Conservation (phyloP, 2,329 filamentous ascomycete genomes). For the Zasmidium cellare region DNA sequence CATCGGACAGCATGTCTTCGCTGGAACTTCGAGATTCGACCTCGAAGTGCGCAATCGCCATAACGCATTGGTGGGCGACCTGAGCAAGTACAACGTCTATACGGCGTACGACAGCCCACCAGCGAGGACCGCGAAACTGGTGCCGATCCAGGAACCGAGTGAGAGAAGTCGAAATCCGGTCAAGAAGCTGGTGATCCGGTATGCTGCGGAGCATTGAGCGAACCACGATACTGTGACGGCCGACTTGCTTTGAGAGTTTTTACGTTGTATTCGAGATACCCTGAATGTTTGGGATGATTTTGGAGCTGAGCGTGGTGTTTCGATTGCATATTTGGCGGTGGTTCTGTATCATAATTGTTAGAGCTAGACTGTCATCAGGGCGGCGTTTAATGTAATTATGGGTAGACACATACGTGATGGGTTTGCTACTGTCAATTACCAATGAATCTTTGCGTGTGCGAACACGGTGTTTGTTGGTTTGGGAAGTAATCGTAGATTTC, state of each 20-base stretch:
- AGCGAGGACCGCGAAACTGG: slow-evolving; percentile 15
- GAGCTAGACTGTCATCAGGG: neutral
- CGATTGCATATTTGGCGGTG: neutral
- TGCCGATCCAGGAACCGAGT: slow-evolving; percentile 15
- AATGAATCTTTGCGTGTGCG: no score
- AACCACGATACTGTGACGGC: neutral
- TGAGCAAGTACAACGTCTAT: slow-evolving; percentile 20
- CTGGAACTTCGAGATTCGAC: slow-evolving; percentile 15
- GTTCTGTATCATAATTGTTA: neutral
- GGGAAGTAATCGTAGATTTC: neutral
- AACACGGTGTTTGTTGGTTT: no score
- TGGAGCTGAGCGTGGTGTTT: neutral
- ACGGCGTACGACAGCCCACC: slow-evolving; percentile 19
- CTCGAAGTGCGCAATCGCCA: slow-evolving; percentile 15
- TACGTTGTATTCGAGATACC: slow-evolving; percentile 8
- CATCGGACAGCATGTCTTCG: slow-evolving; percentile 22
- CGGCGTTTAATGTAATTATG: neutral
- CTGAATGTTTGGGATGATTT: neutral
- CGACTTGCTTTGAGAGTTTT: neutral
- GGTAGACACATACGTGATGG: no score
- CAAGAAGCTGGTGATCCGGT: slow-evolving; percentile 4
- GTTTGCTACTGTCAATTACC: no score
- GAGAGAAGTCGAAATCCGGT: neutral
- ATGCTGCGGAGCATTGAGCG: neutral
- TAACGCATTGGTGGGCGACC: slow-evolving; percentile 5